Evolutionary conservation across 2,329 filamentous ascomycete species (phyloP), one percentile per base, ranked within the genome.

Genomic region (Xylaria arbuscula): DNA sequence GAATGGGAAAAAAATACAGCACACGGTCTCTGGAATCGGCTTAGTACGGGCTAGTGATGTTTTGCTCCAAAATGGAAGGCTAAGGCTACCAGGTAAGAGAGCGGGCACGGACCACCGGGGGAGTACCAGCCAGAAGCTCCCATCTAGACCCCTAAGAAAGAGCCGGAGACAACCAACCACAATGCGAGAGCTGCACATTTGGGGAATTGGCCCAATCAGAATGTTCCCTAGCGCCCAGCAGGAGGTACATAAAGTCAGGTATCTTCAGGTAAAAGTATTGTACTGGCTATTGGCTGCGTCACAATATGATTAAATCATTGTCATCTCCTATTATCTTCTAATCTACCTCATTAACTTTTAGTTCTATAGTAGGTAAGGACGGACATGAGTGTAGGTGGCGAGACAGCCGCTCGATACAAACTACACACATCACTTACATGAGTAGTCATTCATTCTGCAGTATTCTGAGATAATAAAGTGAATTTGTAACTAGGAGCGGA

Each of bases 1-100:
- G 28, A 28, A 55, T 64, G 42, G 57, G 54, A 65, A 72, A 66
- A 72, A 74, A 70, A 70, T 69, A 74, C 60, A 70, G 53, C 68
- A 69, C 62, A 70, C 53, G 57, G 48, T 32, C 28, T 54, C 51
- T 34, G 28, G 51, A 34, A 57, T 28, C 24, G 55, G 22, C 53
- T 38, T 55, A 32, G 38, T 42, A 57, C 55, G 40, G 28, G 54
- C 22, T 54, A 47, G 42, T 57, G 60, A 48, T 66, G 62, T 62
- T 69, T 69, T n/a, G 55, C 61, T 51, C 60, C 61, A 59, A 59
- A 56, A 19, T n/a, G 59, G 47, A 24, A 48, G 36, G 51, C 57
- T 34, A 54, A 62, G 54, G 53, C 63, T 48, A 47, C 28, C 28
- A 57, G 51, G 36, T n/a, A 13, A 10, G 45, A 6, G 51, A 8